A percentile compares a stretch with the other conserved stretches of the same genome.
Conservation (phyloP, 345 rosid genomes). For the Adansonia digitata region DNA sequence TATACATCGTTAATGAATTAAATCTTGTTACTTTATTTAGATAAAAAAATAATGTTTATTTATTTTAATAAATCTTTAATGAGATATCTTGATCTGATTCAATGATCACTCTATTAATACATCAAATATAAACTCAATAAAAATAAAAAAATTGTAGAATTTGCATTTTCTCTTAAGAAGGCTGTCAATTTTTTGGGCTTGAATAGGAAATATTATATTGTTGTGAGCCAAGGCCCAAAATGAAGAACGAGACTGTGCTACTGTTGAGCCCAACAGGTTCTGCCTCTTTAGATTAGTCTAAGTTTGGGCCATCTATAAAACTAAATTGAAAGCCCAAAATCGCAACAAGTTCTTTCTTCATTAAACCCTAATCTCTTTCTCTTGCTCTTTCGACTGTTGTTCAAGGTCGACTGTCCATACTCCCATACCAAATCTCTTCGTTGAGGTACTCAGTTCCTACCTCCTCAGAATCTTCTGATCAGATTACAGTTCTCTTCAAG, state of each 20-base stretch:
- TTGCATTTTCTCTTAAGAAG: too few species aligned
- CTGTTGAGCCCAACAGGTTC: neutral
- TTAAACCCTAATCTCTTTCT: constrained; percentile 33
- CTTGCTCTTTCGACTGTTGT: neutral
- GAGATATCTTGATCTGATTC: too few species aligned
- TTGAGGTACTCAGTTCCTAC: neutral
- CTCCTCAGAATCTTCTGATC: neutral
- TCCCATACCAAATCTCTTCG: neutral
- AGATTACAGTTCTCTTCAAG: neutral
- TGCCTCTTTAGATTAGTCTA: neutral
- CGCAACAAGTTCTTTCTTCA: neutral
- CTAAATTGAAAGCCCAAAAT: neutral
- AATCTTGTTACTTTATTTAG: too few species aligned
- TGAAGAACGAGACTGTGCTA: neutral
- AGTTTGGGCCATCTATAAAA: neutral
- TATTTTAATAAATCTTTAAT: too few species aligned
- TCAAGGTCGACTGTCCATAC: neutral
- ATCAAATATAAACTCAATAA: too few species aligned
- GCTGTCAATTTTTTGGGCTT: neutral
- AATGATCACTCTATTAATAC: too few species aligned
- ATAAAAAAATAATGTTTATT: too few species aligned
- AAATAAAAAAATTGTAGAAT: too few species aligned
- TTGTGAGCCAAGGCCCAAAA: neutral
- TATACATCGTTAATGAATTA: too few species aligned
- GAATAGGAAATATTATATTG: neutral